These are phyloP conservation scores for Tilletia caries DNA, from an alignment of 1,284 basidiomycete species.

Conservation along the genomic window DNA sequence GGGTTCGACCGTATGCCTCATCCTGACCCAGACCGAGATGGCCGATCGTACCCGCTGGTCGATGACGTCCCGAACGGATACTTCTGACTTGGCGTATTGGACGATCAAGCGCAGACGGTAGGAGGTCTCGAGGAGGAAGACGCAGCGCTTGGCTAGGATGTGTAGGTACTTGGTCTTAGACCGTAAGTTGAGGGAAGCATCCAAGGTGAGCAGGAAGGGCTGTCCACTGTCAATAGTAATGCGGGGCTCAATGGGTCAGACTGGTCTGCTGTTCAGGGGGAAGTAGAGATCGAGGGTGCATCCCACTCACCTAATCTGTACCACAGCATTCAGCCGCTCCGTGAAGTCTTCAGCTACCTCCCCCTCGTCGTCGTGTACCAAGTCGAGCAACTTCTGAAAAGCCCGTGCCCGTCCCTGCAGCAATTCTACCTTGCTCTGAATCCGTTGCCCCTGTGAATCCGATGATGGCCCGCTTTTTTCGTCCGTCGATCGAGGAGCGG, in stretches of 20 bases:
- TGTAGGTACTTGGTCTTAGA: background rate
- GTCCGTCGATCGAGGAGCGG: background rate
- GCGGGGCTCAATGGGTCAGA: no score
- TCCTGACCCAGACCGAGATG: no score
- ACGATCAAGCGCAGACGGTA: conserved; percentile 4
- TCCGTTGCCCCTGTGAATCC: background rate
- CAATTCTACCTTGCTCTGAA: background rate
- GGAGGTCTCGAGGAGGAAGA: conserved; percentile 1
- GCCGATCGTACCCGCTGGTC: no score
- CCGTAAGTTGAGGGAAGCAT: background rate
- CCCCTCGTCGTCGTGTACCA: background rate
- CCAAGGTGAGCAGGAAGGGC: background rate
- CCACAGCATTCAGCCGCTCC: background rate
- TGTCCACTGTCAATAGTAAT: background rate
- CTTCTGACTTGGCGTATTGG: background rate
- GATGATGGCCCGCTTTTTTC: background rate
- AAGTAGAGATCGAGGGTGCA: background rate
- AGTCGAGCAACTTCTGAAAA: background rate
- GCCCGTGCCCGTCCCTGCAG: background rate
- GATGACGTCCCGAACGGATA: no score
- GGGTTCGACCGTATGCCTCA: no score
- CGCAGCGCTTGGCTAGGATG: background rate
- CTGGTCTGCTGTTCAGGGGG: background rate
- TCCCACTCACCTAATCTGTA: background rate
- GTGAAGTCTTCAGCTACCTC: background rate